Evolutionary conservation across 805 yeast genomes (phyloP), one percentile per base, ranked within the genome.

Genomic region (Candida insectorum): DNA sequence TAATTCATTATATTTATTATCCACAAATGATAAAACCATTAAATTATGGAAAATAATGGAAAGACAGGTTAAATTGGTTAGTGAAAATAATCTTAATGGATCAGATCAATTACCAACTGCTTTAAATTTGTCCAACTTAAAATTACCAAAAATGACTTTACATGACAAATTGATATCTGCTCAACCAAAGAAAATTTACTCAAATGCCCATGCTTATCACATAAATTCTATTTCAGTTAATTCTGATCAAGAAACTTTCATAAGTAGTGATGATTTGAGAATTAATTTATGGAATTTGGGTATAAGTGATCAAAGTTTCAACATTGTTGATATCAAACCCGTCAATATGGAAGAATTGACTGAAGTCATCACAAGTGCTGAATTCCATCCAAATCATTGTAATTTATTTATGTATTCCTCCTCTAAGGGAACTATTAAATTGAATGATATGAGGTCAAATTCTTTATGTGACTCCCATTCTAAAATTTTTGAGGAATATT

Each of bases 331-430:
- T 63, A 93, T 93, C 53, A 88, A 94, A 59, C 99, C 99, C 7
- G 85, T 88, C 5, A 88, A 88, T 61, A 94, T 93, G 98, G 99
- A 93, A 67, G 99, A 93, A 64, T 75, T 93, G 50, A 91, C 98
- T 7, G 98, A 93, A 61, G 98, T 93, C 33, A 91, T 93, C 45
- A 93, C 99, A 12, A 77, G 89, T 52, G 94, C 97, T 2, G 96
- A 89, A 58, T 93, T 93, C 67, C 97, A 94, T 60, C 98, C 99
- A 11, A 63, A 69, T 28, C 80, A 81, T 55, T 93, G 99, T 69
- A 93, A 93, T 58, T 66, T 85, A 51, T 91, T 93, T 62, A 88
- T 91, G 88, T 91, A 93, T 65, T 82, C 96, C 5, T 84, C 95
- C 9, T 84, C 95, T 33, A 93, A 91, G 60, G 99, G 98, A 37